A percentile compares a stretch with the other conserved stretches of the same genome.
Conservation (phyloP, 208 protist species). For the Leishmania mexicana region DNA sequence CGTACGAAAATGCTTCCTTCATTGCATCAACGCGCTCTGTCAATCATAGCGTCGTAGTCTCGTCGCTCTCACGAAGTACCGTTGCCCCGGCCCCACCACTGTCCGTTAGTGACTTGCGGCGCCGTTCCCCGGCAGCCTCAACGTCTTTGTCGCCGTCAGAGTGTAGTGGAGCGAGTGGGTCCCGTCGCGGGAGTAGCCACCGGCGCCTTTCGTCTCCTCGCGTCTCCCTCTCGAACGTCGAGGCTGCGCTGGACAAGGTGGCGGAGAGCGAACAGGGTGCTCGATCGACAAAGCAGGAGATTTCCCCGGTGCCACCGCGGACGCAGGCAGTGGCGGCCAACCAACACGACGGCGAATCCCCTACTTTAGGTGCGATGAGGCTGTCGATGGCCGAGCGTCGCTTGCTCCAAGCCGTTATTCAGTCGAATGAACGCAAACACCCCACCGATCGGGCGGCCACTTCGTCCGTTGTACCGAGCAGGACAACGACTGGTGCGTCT, state of each 20-base stretch:
- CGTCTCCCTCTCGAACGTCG: conserved; percentile 11
- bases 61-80: not conserved
- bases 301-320: too few relatives aligned
- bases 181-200: not conserved
- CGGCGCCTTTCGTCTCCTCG: conserved; percentile 13
- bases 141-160: not conserved
- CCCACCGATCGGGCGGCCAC: not conserved
- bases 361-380: conserved; percentile 6
- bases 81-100: conserved; percentile 5
- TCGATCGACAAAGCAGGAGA: not conserved
- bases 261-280: not conserved
- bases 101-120: conserved; percentile 10
- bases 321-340: not conserved
- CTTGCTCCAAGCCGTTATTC: conserved; percentile 32
- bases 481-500: not conserved
- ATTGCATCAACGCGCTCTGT: not conserved
- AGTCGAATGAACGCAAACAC: not conserved
- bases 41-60: not conserved
- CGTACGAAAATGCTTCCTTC: conserved; percentile 9
- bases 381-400: conserved; percentile 31
- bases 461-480: not conserved
- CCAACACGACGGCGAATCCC: not conserved
- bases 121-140: not conserved
- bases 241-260: not conserved
- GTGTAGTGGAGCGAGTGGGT: not conserved